phyloP scores from a whole-genome alignment of 2,329 filamentous ascomycete genomes.

The Tothia fuscella region DNA sequence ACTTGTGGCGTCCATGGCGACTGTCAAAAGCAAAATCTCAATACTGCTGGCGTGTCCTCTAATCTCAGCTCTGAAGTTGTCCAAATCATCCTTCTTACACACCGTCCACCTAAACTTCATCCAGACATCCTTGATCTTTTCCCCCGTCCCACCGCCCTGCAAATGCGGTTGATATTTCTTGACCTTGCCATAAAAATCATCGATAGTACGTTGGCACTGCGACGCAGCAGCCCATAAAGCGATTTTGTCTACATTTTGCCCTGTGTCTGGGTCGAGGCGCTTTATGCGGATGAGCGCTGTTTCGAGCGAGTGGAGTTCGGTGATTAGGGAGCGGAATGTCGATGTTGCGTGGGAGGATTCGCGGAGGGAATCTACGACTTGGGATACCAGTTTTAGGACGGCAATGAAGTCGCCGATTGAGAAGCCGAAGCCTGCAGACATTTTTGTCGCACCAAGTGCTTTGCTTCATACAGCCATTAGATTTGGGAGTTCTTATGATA shows the following conservation, averaged over 20 bases:
- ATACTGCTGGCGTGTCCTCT: constrained; percentile 18
- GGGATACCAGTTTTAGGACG: constrained; percentile 18
- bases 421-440: constrained; percentile 20
- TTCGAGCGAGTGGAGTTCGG: constrained; percentile 19
- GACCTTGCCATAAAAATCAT: constrained; percentile 18
- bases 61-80: constrained; percentile 18
- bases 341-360: constrained; percentile 16
- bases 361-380: constrained; percentile 19
- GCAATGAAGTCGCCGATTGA: constrained; percentile 20
- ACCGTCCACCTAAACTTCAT: constrained; percentile 19
- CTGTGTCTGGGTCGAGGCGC: constrained; percentile 16
- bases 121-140: constrained; percentile 16
- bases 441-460: too few relatives aligned
- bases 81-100: constrained; percentile 19
- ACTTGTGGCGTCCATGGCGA: constrained; percentile 15
- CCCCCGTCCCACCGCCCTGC: constrained; percentile 1
- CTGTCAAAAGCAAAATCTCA: constrained; percentile 17
- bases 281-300: constrained; percentile 18
- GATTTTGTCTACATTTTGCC: constrained; percentile 14
- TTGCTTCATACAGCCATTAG: too few relatives aligned
- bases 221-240: constrained; percentile 17
- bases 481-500: too few relatives aligned
- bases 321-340: constrained; percentile 18
- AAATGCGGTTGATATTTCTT: constrained; percentile 20
- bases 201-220: constrained; percentile 19